Percentiles rank a stretch among this genome's conserved stretches.
phyloP scores from a whole-genome alignment of 768 basidiomycete species.

The Chalciporus piperatus region DNA sequence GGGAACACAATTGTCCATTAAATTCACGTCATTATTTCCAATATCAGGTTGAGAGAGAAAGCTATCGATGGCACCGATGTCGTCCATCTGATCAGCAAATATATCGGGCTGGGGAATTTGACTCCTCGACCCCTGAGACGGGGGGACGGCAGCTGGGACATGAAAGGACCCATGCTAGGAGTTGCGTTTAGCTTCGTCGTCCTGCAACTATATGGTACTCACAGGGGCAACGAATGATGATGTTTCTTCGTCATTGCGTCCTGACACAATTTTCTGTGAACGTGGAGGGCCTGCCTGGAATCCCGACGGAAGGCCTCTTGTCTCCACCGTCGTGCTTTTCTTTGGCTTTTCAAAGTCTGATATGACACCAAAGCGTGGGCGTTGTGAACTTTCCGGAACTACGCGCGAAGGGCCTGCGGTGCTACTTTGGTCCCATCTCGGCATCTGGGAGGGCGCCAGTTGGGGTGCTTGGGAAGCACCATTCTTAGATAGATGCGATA shows the following conservation, averaged over 20 bases:
- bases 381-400: slow-evolving; percentile 37
- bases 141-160: slow-evolving; percentile 27
- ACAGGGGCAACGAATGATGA: slow-evolving; percentile 2
- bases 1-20: slow-evolving; percentile 27
- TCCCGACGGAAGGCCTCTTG: slow-evolving; percentile 25
- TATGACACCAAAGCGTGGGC: slow-evolving; percentile 33
- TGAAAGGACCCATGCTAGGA: slow-evolving; percentile 10
- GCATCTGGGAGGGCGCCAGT: slow-evolving; percentile 39
- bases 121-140: slow-evolving; percentile 5
- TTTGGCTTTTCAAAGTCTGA: slow-evolving; percentile 23
- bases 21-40: slow-evolving; percentile 35
- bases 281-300: slow-evolving; percentile 20
- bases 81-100: slow-evolving; percentile 14
- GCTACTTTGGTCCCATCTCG: slow-evolving; percentile 31
- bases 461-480: slow-evolving; percentile 42
- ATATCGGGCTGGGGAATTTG: slow-evolving; percentile 20
- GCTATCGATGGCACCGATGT: slow-evolving; percentile 9
- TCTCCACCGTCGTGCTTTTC: slow-evolving; percentile 9
- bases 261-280: slow-evolving; percentile 16
- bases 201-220: background rate
- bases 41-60: slow-evolving; percentile 12
- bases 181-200: background rate
- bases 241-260: slow-evolving; percentile 20
- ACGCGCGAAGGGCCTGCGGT: slow-evolving; percentile 28
- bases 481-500: slow-evolving; percentile 44